Evolutionary conservation across 148 eudicot species (phyloP).

Genomic region (Euryodendron excelsum): DNA sequence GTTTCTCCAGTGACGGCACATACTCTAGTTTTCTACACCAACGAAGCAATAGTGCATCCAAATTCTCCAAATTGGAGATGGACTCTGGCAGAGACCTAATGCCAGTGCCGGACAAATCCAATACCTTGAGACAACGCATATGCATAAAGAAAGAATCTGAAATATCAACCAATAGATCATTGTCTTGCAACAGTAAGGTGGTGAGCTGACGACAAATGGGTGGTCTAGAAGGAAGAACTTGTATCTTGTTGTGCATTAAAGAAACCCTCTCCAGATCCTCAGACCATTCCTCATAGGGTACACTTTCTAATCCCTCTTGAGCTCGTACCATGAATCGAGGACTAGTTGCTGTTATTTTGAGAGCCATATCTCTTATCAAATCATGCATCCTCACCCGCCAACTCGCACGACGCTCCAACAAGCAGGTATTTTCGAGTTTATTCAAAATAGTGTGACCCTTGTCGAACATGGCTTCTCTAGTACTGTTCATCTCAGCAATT

Average conservation of each 20-base stretch:
- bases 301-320: neutral
- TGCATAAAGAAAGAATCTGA: neutral
- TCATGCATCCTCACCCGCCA: neutral
- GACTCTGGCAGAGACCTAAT: neutral
- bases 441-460: neutral
- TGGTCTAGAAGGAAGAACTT: neutral
- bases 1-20: too few species aligned
- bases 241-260: neutral
- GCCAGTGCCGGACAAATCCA: neutral
- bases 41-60: too few species aligned
- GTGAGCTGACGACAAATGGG: neutral
- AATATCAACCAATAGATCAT: neutral
- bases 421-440: neutral
- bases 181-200: neutral
- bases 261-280: neutral
- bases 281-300: neutral
- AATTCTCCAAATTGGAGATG: neutral
- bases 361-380: neutral
- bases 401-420: neutral
- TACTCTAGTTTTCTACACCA: too few species aligned
- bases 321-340: neutral
- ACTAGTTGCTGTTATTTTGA: neutral
- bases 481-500: neutral
- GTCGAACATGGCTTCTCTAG: neutral
- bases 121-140: neutral